Conservation (phyloP, 2,329 filamentous ascomycete genomes). For the Passalora sequoiae region DNA sequence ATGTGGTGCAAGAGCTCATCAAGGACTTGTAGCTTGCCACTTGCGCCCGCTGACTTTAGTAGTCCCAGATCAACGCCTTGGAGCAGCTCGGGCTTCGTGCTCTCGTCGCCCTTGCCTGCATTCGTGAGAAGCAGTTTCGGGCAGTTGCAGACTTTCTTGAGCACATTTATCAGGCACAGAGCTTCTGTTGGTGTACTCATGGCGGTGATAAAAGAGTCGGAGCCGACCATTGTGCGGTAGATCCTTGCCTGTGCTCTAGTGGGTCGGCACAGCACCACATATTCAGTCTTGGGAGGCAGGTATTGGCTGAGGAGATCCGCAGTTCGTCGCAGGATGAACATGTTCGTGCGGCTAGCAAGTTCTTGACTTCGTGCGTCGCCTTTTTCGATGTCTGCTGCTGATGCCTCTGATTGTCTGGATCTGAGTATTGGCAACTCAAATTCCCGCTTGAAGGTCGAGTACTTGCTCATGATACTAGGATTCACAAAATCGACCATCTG, state of each 20-base stretch:
- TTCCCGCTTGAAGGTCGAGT: slow-evolving; percentile 57
- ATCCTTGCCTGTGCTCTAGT: slow-evolving; percentile 56
- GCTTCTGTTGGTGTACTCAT: slow-evolving; percentile 59
- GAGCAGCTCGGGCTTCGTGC: slow-evolving; percentile 25
- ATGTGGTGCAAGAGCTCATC: slow-evolving; percentile 61
- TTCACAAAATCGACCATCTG: slow-evolving; percentile 66
- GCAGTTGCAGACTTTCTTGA: slow-evolving; percentile 72
- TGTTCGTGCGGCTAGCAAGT: slow-evolving; percentile 54
- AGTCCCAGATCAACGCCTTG: slow-evolving; percentile 50
- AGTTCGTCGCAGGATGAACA: slow-evolving; percentile 62
- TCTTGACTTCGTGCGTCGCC: slow-evolving; percentile 59
- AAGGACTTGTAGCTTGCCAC: slow-evolving; percentile 62
- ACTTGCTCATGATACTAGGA: slow-evolving; percentile 58
- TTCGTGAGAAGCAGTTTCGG: slow-evolving; percentile 55
- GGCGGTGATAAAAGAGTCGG: slow-evolving; percentile 57
- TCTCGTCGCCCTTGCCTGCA: slow-evolving; percentile 39
- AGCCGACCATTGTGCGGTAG: slow-evolving; percentile 60
- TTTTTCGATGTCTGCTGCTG: slow-evolving; percentile 56
- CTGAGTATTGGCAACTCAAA: slow-evolving; percentile 62
- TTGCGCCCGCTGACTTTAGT: slow-evolving; percentile 53
- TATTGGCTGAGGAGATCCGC: slow-evolving; percentile 63
- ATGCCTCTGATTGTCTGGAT: slow-evolving; percentile 60
- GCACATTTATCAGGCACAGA: slow-evolving; percentile 63
- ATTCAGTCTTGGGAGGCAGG: slow-evolving; percentile 62
- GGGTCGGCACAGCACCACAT: slow-evolving; percentile 61